These are phyloP conservation scores for Medicago ruthenica DNA, from an alignment of 306 rosid species.

Conservation along the genomic window DNA sequence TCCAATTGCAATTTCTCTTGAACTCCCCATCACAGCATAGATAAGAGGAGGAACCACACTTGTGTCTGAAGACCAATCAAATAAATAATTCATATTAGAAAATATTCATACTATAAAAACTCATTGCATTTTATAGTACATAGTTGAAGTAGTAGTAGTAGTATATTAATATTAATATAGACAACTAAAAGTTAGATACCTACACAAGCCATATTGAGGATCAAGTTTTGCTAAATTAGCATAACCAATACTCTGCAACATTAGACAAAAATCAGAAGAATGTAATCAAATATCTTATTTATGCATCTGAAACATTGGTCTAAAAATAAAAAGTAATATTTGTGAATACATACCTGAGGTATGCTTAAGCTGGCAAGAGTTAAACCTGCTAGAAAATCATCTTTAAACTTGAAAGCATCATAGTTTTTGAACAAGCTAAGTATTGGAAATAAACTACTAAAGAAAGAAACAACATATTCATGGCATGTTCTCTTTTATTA, in stretches of 20 bases:
- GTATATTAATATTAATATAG: background rate
- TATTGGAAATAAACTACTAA: constrained; percentile 66
- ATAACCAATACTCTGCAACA: constrained; percentile 88
- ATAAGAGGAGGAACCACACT: constrained; percentile 90
- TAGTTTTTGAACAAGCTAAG: constrained; percentile 68
- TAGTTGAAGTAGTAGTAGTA: background rate
- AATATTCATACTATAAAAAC: background rate
- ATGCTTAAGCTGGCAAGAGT: constrained; percentile 93
- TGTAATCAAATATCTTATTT: background rate
- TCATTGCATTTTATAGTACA: background rate
- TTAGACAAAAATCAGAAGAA: background rate
- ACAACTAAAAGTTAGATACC: constrained; percentile 41
- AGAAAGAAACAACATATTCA: constrained; percentile 40
- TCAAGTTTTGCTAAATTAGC: constrained; percentile 85
- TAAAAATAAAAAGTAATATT: background rate
- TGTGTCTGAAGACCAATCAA: constrained; percentile 61
- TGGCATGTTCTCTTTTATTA: constrained; percentile 31
- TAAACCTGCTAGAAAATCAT: constrained; percentile 78
- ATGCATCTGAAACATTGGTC: background rate
- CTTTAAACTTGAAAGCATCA: constrained; percentile 65
- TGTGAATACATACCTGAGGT: constrained; percentile 66
- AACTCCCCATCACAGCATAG: constrained; percentile 92
- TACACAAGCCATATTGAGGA: constrained; percentile 91
- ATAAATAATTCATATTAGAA: background rate
- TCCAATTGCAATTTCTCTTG: constrained; percentile 92